Evolutionary conservation across 768 basidiomycete genomes (phyloP).

Genomic region (Boletus fagicola): DNA sequence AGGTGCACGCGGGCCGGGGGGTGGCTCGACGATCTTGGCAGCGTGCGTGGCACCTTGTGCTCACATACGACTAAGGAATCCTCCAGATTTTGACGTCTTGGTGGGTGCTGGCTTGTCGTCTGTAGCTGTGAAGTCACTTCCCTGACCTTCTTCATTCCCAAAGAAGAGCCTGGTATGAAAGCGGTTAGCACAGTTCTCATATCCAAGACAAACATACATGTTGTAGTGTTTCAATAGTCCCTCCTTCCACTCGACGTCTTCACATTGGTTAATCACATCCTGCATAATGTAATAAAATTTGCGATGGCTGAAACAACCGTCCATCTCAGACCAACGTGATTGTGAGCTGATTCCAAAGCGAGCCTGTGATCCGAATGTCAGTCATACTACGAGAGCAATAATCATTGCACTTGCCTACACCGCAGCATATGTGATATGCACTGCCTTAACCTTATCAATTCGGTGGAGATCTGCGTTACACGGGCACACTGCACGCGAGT

Average conservation of each 20-base stretch:
- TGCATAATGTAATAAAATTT: background rate
- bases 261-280: background rate
- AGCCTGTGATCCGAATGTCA: background rate
- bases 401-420: background rate
- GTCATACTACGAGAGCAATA: background rate
- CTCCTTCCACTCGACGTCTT: background rate
- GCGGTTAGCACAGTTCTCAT: background rate
- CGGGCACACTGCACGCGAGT: background rate
- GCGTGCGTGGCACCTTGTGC: background rate
- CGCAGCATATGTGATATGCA: constrained; percentile 2
- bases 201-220: background rate
- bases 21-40: background rate
- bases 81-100: too few species aligned
- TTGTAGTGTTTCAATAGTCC: background rate
- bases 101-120: too few species aligned
- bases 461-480: background rate
- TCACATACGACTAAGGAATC: background rate
- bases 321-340: constrained; percentile 3
- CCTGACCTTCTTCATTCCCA: background rate
- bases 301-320: constrained; percentile 4
- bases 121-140: background rate
- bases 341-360: constrained; percentile 6
- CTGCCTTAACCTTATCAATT: constrained; percentile 1
- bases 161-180: background rate
- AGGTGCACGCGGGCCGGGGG: too few species aligned